A percentile compares a stretch with the other conserved stretches of the same genome.
Conservation (phyloP, 2,329 filamentous ascomycete species). For the Huntiella decipiens region DNA sequence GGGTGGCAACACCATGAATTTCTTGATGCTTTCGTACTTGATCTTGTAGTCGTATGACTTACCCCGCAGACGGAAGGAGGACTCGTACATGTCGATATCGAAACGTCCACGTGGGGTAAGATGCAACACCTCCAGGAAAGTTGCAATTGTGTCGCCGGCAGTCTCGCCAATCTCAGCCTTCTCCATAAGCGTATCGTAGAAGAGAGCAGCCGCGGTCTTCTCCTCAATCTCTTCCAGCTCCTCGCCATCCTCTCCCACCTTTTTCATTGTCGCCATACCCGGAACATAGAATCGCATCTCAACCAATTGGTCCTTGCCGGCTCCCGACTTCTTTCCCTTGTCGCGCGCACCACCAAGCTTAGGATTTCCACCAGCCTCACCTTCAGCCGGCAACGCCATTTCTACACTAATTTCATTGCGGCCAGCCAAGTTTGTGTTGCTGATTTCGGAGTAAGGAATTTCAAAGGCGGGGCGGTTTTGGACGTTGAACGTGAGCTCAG, state of each 20-base stretch:
- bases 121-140: conserved; percentile 90
- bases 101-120: conserved; percentile 89
- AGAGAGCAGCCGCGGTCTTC: conserved; percentile 89
- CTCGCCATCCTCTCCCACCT: conserved; percentile 37
- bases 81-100: conserved; percentile 99
- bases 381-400: conserved; percentile 59
- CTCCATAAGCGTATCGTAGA: conserved; percentile 94
- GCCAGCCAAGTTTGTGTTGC: conserved; percentile 90
- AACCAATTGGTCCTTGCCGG: conserved; percentile 78
- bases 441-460: conserved; percentile 90
- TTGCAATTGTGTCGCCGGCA: conserved; percentile 94
- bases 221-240: conserved; percentile 56
- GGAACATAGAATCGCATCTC: conserved; percentile 99
- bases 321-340: conserved; percentile 75
- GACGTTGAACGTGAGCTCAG: conserved; percentile 89
- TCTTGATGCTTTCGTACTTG: conserved; percentile 93
- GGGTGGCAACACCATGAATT: conserved; percentile 95
- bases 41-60: conserved; percentile 99
- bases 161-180: conserved; percentile 98
- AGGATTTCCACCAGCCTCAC: conserved; percentile 47
- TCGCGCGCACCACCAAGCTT: conserved; percentile 52
- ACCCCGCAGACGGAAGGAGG: conserved; percentile 85
- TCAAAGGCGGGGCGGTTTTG: conserved; percentile 94
- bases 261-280: conserved; percentile 65
- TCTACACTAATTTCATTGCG: conserved; percentile 97